These are phyloP conservation scores for Cronartium quercuum DNA, from an alignment of 1,284 basidiomycete species.

Conservation along the genomic window DNA sequence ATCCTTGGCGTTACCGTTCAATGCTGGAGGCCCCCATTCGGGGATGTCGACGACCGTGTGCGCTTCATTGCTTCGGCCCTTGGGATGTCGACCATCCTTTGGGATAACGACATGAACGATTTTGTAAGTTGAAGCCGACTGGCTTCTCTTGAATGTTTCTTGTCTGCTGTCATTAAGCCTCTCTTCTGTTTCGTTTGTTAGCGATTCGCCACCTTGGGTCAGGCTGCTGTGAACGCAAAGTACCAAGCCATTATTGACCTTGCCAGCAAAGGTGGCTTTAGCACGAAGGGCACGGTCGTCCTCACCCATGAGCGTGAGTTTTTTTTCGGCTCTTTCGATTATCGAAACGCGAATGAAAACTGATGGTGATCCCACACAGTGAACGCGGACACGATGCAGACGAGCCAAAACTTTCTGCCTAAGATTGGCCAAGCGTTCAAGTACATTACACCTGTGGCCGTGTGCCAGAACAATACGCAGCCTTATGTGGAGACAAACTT, in stretches of 20 bases:
- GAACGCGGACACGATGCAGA: conserved; percentile 38
- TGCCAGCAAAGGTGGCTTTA: conserved; percentile 49
- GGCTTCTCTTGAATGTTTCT: neutral
- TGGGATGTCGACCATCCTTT: conserved; percentile 54
- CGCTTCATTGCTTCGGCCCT: conserved; percentile 54
- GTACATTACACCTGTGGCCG: conserved; percentile 49
- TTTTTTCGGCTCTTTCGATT: conserved; percentile 48
- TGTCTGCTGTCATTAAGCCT: neutral
- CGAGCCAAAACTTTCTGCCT: conserved; percentile 39
- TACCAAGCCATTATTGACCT: conserved; percentile 52
- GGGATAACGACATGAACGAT: conserved; percentile 52
- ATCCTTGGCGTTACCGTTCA: conserved; percentile 37
- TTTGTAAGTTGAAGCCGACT: conserved; percentile 34
- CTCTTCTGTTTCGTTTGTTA: conserved; percentile 1
- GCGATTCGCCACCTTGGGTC: conserved; percentile 47
- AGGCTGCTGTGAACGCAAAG: conserved; percentile 50
- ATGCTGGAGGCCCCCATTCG: conserved; percentile 44
- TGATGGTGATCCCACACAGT: conserved; percentile 41
- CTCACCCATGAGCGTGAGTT: conserved; percentile 53
- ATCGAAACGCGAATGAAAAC: conserved; percentile 40
- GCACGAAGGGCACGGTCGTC: conserved; percentile 50
- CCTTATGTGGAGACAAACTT: conserved; percentile 53
- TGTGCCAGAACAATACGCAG: conserved; percentile 50
- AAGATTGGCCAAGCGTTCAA: conserved; percentile 42
- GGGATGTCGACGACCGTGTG: conserved; percentile 55